Evolutionary conservation across 495 filamentous ascomycete species (phyloP).

Genomic region (Penicillium flavigenum): DNA sequence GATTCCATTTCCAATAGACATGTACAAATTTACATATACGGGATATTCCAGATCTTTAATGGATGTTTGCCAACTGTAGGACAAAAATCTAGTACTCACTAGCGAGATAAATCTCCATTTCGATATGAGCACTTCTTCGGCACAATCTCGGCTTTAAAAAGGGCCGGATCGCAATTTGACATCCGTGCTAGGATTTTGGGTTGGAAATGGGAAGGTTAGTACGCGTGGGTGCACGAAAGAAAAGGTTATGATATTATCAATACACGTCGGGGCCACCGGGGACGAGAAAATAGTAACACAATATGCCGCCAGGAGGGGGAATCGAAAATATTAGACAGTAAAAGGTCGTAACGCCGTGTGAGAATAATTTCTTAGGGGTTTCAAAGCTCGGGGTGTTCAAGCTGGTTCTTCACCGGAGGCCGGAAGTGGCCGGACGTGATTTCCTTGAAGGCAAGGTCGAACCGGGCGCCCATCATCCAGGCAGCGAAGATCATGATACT

Average conservation of each 20-base stretch:
- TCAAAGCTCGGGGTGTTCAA: slow-evolving; percentile 28
- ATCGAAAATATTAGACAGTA: slow-evolving; percentile 31
- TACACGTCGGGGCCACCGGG: slow-evolving; percentile 30
- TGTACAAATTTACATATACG: slow-evolving; percentile 98
- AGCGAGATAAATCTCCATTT: slow-evolving; percentile 31
- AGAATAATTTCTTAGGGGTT: background rate
- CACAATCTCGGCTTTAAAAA: slow-evolving; percentile 85
- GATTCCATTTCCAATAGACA: background rate
- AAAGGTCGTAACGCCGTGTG: slow-evolving; percentile 38
- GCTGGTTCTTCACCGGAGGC: slow-evolving; percentile 25
- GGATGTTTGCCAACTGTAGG: slow-evolving; percentile 45
- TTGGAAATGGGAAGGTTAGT: background rate
- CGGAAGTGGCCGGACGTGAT: slow-evolving; percentile 50
- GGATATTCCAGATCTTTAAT: slow-evolving; percentile 38
- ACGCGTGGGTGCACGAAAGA: background rate
- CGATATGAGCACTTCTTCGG: slow-evolving; percentile 79
- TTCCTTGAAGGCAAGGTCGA: slow-evolving; percentile 61
- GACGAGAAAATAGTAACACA: slow-evolving; percentile 33
- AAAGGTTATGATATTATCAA: slow-evolving; percentile 36
- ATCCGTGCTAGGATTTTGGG: slow-evolving; percentile 72
- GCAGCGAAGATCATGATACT: slow-evolving; percentile 65
- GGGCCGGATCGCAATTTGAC: slow-evolving; percentile 96
- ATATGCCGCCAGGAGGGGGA: slow-evolving; percentile 30
- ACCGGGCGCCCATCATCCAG: slow-evolving; percentile 65
- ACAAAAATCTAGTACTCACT: slow-evolving; percentile 55